Evolutionary conservation across 139 green algal species (phyloP), one percentile per base, ranked within the genome.

Genomic region (Chlorella sp.): DNA sequence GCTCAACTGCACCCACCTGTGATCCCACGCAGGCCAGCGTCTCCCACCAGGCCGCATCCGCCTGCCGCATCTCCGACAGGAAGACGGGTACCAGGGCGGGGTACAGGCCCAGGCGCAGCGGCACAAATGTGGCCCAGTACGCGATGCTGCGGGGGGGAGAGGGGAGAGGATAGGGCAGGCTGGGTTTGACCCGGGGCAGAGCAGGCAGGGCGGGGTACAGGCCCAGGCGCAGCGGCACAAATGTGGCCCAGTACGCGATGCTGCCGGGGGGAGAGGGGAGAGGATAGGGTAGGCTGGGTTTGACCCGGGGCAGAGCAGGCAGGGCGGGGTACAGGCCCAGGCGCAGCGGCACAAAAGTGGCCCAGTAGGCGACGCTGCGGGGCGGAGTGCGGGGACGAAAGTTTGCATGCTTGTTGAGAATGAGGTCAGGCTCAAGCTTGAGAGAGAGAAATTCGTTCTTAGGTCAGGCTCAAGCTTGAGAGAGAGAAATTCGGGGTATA

Each of bases 41-140:
- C 15, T 86, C 40, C 86, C 39, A 80, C 61, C 61, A 80, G 57
- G 26, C 14, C 19, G 61, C 84, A 18, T 66, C 32, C 66, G 57
- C 84, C 32, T 36, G 42, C 28, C 86, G 76, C 90, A 92, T 91
- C 82, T 73, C 79, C 7, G 42, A 28, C 32, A 73, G 85, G 79
- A 92, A 92, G 22, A 88, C 30, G 32, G 92, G 77, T 37, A 95
- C 73, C 39, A 95, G 86, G 42, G 85, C 53, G 28, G 93, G 93
- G 73, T 94, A 95, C 36, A 95, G 76, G 36, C 93, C 79, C 21
- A 93, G 78, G 9, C 79, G 79, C 37, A 95, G 78, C 1, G 92
- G 92, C 30, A 94, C 68, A 78, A 94, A 94, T 0, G 91, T 91
- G 21, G 39, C 53, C 92, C 92, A 94, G 53, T 93, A 95, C 0